These are phyloP conservation scores for Rostrohypoxylon terebratum DNA, from an alignment of 495 filamentous ascomycete genomes.

Conservation along the genomic window DNA sequence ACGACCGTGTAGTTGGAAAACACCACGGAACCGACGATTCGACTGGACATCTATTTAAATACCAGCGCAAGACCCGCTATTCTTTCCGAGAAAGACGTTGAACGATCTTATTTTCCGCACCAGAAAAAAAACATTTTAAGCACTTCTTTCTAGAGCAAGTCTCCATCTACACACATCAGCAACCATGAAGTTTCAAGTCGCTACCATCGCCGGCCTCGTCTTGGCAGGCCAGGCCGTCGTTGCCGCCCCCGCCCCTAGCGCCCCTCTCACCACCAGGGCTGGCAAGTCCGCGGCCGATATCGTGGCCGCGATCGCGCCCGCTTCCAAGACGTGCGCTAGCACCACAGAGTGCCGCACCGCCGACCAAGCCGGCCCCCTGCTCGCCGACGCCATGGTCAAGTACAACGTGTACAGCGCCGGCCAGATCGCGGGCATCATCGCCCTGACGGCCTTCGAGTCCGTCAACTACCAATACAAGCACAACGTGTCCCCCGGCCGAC, in stretches of 20 bases:
- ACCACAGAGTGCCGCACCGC: slow-evolving; percentile 75
- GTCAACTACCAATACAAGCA: slow-evolving; percentile 74
- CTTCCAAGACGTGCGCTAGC: slow-evolving; percentile 59
- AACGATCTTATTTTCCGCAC: slow-evolving; percentile 20
- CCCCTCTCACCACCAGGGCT: slow-evolving; percentile 48
- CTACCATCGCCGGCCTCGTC: slow-evolving; percentile 42
- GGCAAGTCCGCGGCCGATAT: slow-evolving; percentile 60
- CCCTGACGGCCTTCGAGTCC: slow-evolving; percentile 75
- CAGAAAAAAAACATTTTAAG: background rate
- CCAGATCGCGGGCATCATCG: slow-evolving; percentile 72
- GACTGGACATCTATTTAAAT: slow-evolving; percentile 3
- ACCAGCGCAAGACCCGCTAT: background rate
- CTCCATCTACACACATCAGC: slow-evolving; percentile 7
- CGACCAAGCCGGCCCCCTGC: slow-evolving; percentile 67
- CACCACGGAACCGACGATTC: slow-evolving; percentile 3
- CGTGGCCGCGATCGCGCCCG: slow-evolving; percentile 62
- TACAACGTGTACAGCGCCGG: slow-evolving; percentile 66
- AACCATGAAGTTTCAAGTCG: slow-evolving; percentile 44
- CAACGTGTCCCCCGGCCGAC: slow-evolving; percentile 69
- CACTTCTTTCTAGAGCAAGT: slow-evolving; percentile 18
- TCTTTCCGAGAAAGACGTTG: slow-evolving; percentile 36
- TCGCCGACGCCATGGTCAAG: slow-evolving; percentile 65
- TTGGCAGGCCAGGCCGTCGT: slow-evolving; percentile 40
- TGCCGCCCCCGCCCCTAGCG: slow-evolving; percentile 35
- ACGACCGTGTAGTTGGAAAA: slow-evolving; percentile 1